These are phyloP conservation scores for Cadophora malorum DNA, from an alignment of 2,329 filamentous ascomycete species.

Conservation along the genomic window DNA sequence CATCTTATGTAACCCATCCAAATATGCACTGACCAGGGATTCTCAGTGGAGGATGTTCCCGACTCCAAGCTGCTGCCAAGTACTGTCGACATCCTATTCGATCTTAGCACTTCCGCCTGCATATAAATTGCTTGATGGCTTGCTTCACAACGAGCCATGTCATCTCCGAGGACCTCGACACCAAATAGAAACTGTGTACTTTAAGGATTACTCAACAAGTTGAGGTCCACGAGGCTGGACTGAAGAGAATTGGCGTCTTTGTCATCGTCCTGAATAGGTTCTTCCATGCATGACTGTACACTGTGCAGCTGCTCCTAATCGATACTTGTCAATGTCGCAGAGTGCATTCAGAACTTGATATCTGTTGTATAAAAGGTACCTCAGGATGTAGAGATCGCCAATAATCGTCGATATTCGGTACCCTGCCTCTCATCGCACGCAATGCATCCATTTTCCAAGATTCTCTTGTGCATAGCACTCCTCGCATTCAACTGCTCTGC, in stretches of 20 bases:
- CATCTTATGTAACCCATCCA: not conserved
- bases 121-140: not conserved
- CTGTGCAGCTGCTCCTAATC: not conserved
- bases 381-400: not conserved
- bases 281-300: constrained; percentile 1
- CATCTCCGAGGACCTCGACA: not conserved
- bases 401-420: not conserved
- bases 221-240: not conserved
- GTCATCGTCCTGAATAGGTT: not conserved
- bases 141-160: not conserved
- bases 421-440: not conserved
- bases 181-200: not conserved
- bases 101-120: not conserved
- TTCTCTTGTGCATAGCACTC: not conserved
- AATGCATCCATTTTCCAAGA: not conserved
- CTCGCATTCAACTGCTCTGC: not conserved
- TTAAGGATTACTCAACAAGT: not conserved
- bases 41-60: not conserved
- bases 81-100: constrained; percentile 9
- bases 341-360: not conserved
- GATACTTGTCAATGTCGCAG: not conserved
- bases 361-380: not conserved
- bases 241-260: constrained; percentile 4
- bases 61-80: not conserved
- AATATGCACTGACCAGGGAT: not conserved